A percentile compares a stretch with the other conserved stretches of the same genome.
phyloP scores from a whole-genome alignment of 164 flowering plant genomes.

The Santalum album region DNA sequence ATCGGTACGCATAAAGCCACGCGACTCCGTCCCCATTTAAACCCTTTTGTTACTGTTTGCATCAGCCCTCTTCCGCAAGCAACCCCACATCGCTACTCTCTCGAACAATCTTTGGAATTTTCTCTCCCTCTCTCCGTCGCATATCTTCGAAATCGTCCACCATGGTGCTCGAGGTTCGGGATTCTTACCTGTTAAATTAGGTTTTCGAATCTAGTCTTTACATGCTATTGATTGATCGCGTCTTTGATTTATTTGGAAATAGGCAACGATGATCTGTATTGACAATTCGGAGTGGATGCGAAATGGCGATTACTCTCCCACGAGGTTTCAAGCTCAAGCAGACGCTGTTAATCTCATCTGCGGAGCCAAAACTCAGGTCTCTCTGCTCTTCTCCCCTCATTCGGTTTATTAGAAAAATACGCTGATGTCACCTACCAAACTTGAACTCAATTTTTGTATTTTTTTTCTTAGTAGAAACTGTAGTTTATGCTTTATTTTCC shows the following conservation, averaged over 20 bases:
- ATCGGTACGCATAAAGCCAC: too few relatives aligned
- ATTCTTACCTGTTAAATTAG: slow-evolving; percentile 5
- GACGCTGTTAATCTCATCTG: slow-evolving; percentile 96
- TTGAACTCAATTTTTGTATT: too few relatives aligned
- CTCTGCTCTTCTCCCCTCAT: neutral
- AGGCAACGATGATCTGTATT: slow-evolving; percentile 99
- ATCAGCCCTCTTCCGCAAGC: neutral
- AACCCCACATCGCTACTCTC: neutral
- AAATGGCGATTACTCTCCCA: slow-evolving; percentile 85
- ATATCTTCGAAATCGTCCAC: slow-evolving; percentile 5
- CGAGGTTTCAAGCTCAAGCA: slow-evolving; percentile 80
- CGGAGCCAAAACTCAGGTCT: slow-evolving; percentile 89
- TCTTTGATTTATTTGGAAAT: neutral
- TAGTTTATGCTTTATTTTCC: too few relatives aligned
- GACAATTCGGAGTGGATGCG: slow-evolving; percentile 99
- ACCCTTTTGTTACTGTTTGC: too few relatives aligned
- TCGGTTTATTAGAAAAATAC: neutral
- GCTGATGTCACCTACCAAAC: too few relatives aligned
- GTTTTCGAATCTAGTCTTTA: neutral
- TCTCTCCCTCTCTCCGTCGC: neutral
- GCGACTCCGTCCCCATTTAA: too few relatives aligned
- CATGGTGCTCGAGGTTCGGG: slow-evolving; percentile 58
- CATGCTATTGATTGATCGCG: neutral
- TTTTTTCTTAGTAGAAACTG: too few relatives aligned
- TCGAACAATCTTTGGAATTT: slow-evolving; percentile 13